phyloP scores from a whole-genome alignment of 768 basidiomycete species.

The Astraeus odoratus region DNA sequence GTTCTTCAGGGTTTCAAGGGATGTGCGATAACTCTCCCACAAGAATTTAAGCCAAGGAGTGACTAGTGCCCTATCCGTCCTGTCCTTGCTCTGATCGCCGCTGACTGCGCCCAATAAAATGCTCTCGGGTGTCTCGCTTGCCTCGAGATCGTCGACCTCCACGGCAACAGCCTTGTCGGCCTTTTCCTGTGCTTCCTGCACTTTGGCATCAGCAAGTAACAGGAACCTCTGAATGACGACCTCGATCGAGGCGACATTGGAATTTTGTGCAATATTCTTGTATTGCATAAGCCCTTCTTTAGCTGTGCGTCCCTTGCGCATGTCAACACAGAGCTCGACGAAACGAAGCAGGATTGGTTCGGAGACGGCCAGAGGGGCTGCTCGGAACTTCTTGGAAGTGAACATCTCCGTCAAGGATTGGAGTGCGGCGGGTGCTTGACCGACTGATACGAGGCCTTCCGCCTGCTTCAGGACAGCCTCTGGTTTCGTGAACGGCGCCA shows the following conservation, averaged over 20 bases:
- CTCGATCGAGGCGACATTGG: conserved; percentile 87
- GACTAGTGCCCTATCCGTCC: conserved; percentile 90
- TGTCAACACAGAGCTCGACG: conserved; percentile 92
- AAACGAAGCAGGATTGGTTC: conserved; percentile 96
- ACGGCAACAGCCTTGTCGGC: conserved; percentile 69
- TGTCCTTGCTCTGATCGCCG: conserved; percentile 84
- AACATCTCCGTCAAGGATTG: conserved; percentile 92
- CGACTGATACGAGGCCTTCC: conserved; percentile 90
- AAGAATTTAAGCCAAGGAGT: conserved; percentile 97
- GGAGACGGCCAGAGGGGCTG: conserved; percentile 78
- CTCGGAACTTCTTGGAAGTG: conserved; percentile 87
- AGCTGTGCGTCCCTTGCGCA: conserved; percentile 88
- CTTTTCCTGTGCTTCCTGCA: conserved; percentile 81
- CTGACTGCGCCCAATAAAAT: conserved; percentile 87
- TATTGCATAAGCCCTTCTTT: conserved; percentile 96
- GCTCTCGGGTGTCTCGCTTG: conserved; percentile 90
- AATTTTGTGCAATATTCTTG: conserved; percentile 96
- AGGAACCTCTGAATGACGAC: conserved; percentile 84
- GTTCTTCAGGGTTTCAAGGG: conserved; percentile 92
- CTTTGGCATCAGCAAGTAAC: conserved; percentile 71
- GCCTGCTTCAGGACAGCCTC: conserved; percentile 89
- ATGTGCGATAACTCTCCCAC: conserved; percentile 98
- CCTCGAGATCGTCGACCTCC: conserved; percentile 93
- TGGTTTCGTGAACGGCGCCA: conserved; percentile 89
- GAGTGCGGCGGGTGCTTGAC: conserved; percentile 83